A percentile compares a stretch with the other conserved stretches of the same genome.
Evolutionary conservation across 805 yeast species (phyloP).

Genomic region (Barnettozyma pratensis): DNA sequence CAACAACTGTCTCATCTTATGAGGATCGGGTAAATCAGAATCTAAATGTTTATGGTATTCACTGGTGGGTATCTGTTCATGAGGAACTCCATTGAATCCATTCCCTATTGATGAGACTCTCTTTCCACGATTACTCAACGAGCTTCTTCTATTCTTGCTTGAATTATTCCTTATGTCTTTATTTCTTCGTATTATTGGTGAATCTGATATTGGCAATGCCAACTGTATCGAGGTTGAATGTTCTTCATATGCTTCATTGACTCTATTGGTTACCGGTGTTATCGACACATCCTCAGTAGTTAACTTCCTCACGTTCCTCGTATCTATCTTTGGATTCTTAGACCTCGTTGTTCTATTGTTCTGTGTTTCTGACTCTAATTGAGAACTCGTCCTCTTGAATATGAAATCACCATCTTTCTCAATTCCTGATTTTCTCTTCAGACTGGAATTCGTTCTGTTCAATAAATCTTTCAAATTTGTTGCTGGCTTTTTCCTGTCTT

Average conservation of each 20-base stretch:
- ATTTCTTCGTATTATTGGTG: slow-evolving; percentile 34
- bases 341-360: background rate
- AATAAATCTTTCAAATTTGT: slow-evolving; percentile 22
- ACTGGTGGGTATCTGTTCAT: slow-evolving; percentile 46
- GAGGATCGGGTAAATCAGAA: slow-evolving; percentile 61
- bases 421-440: slow-evolving; percentile 9
- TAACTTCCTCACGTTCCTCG: slow-evolving; percentile 5
- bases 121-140: slow-evolving; percentile 59
- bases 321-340: background rate
- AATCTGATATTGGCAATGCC: slow-evolving; percentile 31
- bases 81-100: slow-evolving; percentile 66
- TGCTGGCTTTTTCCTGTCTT: slow-evolving; percentile 13
- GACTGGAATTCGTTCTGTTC: slow-evolving; percentile 13
- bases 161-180: slow-evolving; percentile 26
- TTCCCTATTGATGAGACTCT: slow-evolving; percentile 71
- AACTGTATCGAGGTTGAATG: slow-evolving; percentile 23
- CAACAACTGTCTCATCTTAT: slow-evolving; percentile 62
- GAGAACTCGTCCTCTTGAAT: slow-evolving; percentile 17
- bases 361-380: slow-evolving; percentile 1
- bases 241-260: slow-evolving; percentile 15
- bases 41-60: slow-evolving; percentile 63
- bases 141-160: slow-evolving; percentile 38
- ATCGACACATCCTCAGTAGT: slow-evolving; percentile 18
- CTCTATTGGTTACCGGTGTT: slow-evolving; percentile 14
- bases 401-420: slow-evolving; percentile 20